Base-by-base conservation (phyloP, 495 filamentous ascomycete species). In the Penicillium ucsense region DNA sequence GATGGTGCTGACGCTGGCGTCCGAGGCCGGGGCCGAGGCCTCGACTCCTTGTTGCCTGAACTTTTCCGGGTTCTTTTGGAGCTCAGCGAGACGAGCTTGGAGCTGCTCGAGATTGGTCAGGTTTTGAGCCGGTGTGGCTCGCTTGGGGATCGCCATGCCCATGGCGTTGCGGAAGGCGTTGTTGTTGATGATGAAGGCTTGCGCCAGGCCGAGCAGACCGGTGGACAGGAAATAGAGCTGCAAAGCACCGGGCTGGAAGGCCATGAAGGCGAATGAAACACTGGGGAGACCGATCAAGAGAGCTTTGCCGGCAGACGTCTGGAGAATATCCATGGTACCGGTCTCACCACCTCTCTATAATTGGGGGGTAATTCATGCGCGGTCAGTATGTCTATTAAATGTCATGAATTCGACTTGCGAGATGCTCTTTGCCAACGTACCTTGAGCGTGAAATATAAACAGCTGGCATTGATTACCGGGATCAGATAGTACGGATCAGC, bases 401-500 rank as follows among this genome's bases (percentile, higher is more conserved):
- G 20, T 20, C 20, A 1, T 20, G 20, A 20, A 20, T 20, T 20
- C 20, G 20, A 20, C 20, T 20, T 20, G 20, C 20, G 20, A 20
- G 20, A 20, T 20, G 20, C 20, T 1, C 20, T 20, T 20, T 20
- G 20, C 2, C 20, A 20, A 20, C 77, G 36, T 73, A 88, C 83
- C 66, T 66, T 73, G 31, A 86, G 62, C 43, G 79, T 70, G 7
- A 67, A 40, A 47, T 78, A 74, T 54, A 85, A 70, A 7, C 73
- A 41, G 3, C 52, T 47, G 3, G 75, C 70, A 3, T 78, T 70
- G 2, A 63, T 20, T 5, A 79, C 28, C 0, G 92, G 92, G n/a
- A 97, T 61, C 34, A 91, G 65, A 49, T 70, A 86, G 41, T 69
- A 78, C 0, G 94, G 90, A 63, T 99, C 92, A 1, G 77, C 45